phyloP scores from a whole-genome alignment of 192 early-diverging fungal species.

The Hyaloraphidium curvatum region DNA sequence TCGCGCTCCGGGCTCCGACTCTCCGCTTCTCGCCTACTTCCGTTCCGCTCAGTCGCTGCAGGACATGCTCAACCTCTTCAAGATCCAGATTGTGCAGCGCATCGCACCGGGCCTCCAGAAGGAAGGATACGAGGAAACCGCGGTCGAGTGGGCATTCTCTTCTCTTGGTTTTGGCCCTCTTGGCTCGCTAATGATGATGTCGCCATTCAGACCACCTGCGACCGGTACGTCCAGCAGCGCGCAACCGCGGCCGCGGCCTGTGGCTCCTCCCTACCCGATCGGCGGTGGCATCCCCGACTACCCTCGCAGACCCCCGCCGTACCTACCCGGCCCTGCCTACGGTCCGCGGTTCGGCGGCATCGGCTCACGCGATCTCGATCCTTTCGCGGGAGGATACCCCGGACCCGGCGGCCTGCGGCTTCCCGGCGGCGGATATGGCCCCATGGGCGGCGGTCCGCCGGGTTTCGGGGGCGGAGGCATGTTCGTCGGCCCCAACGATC shows the following conservation, averaged over 20 bases:
- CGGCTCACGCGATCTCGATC: conserved; percentile 57
- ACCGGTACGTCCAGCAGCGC: too few relatives aligned
- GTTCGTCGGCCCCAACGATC: conserved; percentile 72
- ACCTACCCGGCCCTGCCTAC: too few relatives aligned
- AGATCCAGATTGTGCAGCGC: conserved; percentile 38
- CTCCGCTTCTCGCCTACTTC: conserved; percentile 32
- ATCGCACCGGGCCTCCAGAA: conserved; percentile 50
- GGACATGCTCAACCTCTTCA: conserved; percentile 36
- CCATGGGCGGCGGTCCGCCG: conserved; percentile 13
- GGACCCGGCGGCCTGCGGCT: conserved; percentile 11
- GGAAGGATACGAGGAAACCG: conserved; percentile 40
- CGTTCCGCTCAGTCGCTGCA: conserved; percentile 33
- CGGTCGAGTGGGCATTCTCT: too few relatives aligned
- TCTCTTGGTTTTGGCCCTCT: too few relatives aligned
- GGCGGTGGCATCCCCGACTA: too few relatives aligned
- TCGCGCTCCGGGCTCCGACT: conserved; percentile 15
- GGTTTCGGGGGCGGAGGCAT: conserved; percentile 47
- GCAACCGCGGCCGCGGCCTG: too few relatives aligned
- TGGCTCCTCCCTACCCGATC: too few relatives aligned
- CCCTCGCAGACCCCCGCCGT: too few relatives aligned
- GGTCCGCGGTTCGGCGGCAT: too few relatives aligned
- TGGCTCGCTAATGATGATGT: too few relatives aligned
- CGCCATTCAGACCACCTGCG: too few relatives aligned
- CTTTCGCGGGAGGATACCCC: conserved; percentile 27
- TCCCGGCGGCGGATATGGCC: conserved; percentile 11